Evolutionary conservation across 2,329 filamentous ascomycete genomes (phyloP).

Genomic region (Periglandula ipomoeae): DNA sequence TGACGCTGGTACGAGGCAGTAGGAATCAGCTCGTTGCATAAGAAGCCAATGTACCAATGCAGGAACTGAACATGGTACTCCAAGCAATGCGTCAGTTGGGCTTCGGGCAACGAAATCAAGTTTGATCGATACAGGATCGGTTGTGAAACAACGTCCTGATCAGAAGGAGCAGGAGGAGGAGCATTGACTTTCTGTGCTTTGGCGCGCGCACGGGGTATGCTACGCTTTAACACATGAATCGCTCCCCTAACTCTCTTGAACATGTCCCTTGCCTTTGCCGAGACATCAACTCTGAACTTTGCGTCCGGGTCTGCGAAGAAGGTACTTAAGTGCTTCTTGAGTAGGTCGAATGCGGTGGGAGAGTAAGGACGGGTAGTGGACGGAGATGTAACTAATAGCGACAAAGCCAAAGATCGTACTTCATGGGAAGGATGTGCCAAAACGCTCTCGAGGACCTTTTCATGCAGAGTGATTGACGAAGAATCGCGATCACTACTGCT

Average conservation of each 20-base stretch:
- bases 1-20: constrained; percentile 87
- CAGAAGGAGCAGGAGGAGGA: background rate
- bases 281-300: constrained; percentile 73
- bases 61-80: constrained; percentile 55
- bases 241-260: constrained; percentile 65
- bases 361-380: constrained; percentile 68
- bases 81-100: constrained; percentile 29
- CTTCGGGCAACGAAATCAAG: constrained; percentile 28
- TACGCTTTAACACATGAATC: constrained; percentile 45
- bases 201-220: constrained; percentile 26
- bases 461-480: constrained; percentile 26
- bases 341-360: constrained; percentile 46
- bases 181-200: constrained; percentile 25
- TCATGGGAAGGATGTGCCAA: constrained; percentile 48
- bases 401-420: constrained; percentile 71
- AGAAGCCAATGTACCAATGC: constrained; percentile 63
- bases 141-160: constrained; percentile 12
- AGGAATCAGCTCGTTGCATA: constrained; percentile 65
- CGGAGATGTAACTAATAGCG: constrained; percentile 67
- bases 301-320: constrained; percentile 80
- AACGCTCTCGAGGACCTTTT: constrained; percentile 40
- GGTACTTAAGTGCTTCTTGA: constrained; percentile 57
- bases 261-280: constrained; percentile 66
- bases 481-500: constrained; percentile 7
- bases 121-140: constrained; percentile 29